Percentiles rank a stretch among this genome's conserved stretches.
phyloP scores from a whole-genome alignment of 192 early-diverging fungal species.

The Coemansia sp. region DNA sequence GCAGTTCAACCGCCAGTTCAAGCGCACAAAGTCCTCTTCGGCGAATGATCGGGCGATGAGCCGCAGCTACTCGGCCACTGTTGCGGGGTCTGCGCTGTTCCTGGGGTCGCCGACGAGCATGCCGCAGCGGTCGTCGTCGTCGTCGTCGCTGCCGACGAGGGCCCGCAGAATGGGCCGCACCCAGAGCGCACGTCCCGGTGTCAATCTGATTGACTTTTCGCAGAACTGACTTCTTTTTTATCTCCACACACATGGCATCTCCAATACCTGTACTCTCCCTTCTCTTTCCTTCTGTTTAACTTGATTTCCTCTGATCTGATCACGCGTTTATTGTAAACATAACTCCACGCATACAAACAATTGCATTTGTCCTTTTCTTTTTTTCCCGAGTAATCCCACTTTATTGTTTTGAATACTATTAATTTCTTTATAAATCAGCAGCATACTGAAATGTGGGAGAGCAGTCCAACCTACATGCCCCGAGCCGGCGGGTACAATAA shows the following conservation, averaged over 20 bases:
- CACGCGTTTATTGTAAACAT: too few relatives aligned
- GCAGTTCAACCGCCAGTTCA: constrained; percentile 55
- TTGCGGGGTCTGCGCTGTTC: constrained; percentile 17
- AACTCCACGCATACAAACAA: too few relatives aligned
- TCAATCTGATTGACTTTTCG: constrained; percentile 40
- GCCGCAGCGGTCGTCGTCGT: constrained; percentile 9
- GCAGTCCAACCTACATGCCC: constrained; percentile 10
- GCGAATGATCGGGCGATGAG: constrained; percentile 39
- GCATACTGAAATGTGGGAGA: constrained; percentile 41
- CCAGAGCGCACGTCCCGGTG: constrained; percentile 46
- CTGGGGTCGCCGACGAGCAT: constrained; percentile 25
- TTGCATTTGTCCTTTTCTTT: too few relatives aligned
- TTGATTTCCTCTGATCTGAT: too few relatives aligned
- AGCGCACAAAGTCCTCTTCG: constrained; percentile 56
- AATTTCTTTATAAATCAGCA: too few relatives aligned
- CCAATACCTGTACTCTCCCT: too few relatives aligned
- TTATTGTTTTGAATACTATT: too few relatives aligned
- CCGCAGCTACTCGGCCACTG: constrained; percentile 13
- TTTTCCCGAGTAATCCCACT: too few relatives aligned
- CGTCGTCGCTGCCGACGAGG: constrained; percentile 28
- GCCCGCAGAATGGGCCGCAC: constrained; percentile 26
- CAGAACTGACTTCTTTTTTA: constrained; percentile 1
- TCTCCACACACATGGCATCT: too few relatives aligned
- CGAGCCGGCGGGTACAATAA: neutral
- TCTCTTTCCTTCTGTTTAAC: too few relatives aligned